phyloP scores from a whole-genome alignment of 306 rosid genomes.

The Ormosia emarginata region DNA sequence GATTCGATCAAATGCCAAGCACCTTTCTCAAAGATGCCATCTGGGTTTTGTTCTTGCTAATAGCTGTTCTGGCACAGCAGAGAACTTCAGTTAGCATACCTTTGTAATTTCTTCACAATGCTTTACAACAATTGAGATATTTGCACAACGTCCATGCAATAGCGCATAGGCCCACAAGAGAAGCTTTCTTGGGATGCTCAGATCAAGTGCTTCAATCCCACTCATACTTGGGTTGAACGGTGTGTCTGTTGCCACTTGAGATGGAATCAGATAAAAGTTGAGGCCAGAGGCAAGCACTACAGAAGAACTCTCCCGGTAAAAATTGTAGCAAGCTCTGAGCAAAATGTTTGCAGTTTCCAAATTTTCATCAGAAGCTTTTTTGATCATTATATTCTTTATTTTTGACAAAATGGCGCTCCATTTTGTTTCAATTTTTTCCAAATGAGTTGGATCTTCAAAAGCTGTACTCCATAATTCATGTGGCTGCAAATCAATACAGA shows the following conservation, averaged over 20 bases:
- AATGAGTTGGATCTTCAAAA: slow-evolving; percentile 61
- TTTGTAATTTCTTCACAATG: slow-evolving; percentile 89
- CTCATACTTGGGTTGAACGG: slow-evolving; percentile 51
- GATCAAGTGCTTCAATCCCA: slow-evolving; percentile 81
- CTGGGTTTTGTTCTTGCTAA: slow-evolving; percentile 17
- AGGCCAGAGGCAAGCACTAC: slow-evolving; percentile 71
- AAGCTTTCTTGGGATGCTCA: slow-evolving; percentile 97
- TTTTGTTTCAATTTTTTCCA: slow-evolving; percentile 59
- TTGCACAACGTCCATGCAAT: slow-evolving; percentile 70
- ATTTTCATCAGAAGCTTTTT: slow-evolving; percentile 66
- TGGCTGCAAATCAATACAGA: slow-evolving; percentile 72
- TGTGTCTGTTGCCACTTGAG: slow-evolving; percentile 49
- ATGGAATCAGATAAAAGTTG: slow-evolving; percentile 61
- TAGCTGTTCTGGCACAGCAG: slow-evolving; percentile 10
- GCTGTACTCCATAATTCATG: slow-evolving; percentile 80
- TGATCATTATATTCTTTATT: slow-evolving; percentile 45
- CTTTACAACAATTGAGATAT: slow-evolving; percentile 79
- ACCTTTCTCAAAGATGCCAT: slow-evolving; percentile 11
- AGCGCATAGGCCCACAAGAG: slow-evolving; percentile 89
- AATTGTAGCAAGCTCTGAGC: slow-evolving; percentile 84
- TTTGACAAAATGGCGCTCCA: slow-evolving; percentile 60
- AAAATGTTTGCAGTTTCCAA: slow-evolving; percentile 69
- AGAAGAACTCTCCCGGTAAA: slow-evolving; percentile 90
- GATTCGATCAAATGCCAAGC: not conserved
- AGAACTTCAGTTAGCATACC: slow-evolving; percentile 54